Evolutionary conservation across 2,329 filamentous ascomycete genomes (phyloP), one percentile per base, ranked within the genome.

Genomic region (Sporothrix humicola): DNA sequence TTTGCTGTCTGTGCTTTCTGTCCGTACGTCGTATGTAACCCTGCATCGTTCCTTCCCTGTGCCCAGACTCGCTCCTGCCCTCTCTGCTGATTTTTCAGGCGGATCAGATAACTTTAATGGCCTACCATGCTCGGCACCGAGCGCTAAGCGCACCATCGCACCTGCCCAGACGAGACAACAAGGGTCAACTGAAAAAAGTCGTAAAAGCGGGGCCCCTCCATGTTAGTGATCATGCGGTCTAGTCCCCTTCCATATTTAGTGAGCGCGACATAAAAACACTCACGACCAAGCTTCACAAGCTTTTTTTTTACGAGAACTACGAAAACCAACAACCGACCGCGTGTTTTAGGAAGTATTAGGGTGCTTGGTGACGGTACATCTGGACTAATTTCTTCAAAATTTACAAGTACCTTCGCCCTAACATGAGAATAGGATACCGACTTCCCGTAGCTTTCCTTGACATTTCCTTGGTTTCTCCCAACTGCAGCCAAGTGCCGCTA

Each of bases 91-190:
- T 23, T 42, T 42, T 61, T 23, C n/a, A 13, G 48, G 72, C 72
- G 65, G 71, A 73, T 73, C 72, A 73, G 72, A 69, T 73, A 73
- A 73, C 71, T 73, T 31, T 65, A 23, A 69, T 58, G 59, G 31
- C 17, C 31, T 26, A 17, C 26, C 17, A 17, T 46, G 31, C 26
- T 65, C 37, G 59, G 31, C 59, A 44, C 58, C 58, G 58, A n/a
- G 59, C 26, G 59, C 37, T 37, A 37, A 37, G 2, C 31, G 31
- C 31, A 37, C 31, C 31, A 10, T n/a, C 26, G 37, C 59, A 48
- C 61, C 42, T 66, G 68, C 52, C 52, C 12, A 20, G 50, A 56
- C 31, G 15, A 54, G 13, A 46, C 37, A 37, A 37, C 31, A 37
- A 37, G 31, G 31, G 31, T 7, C 4, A 37, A 37, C 2, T 37